A percentile compares a stretch with the other conserved stretches of the same genome.
Conservation (phyloP, 2,329 filamentous ascomycete species). For the Colletotrichum chlorophyti region DNA sequence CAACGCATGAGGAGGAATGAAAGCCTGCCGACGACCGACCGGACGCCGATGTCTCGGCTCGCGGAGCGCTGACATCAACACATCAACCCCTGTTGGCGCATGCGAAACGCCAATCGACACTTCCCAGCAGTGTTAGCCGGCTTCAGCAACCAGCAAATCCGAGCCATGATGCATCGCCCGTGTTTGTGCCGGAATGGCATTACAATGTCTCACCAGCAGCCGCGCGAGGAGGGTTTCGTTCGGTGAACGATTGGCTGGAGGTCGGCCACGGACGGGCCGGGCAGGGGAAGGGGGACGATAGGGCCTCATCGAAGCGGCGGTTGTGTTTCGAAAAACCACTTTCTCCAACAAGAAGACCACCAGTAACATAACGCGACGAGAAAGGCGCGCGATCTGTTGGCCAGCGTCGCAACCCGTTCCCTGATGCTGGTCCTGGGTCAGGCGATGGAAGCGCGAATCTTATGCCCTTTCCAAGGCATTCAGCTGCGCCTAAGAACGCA, state of each 20-base stretch:
- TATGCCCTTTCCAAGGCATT: constrained; percentile 4
- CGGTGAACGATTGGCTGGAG: constrained; percentile 13
- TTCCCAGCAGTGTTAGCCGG: background rate
- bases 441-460: background rate
- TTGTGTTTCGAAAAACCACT: constrained; percentile 17
- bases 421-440: background rate
- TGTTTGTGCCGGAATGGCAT: constrained; percentile 25
- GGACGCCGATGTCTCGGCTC: constrained; percentile 2
- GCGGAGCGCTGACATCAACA: constrained; percentile 9
- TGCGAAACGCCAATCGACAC: background rate
- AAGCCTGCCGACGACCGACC: too few relatives aligned
- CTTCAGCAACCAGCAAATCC: constrained; percentile 7
- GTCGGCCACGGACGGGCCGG: background rate
- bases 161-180: constrained; percentile 8
- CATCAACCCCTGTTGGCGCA: background rate
- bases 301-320: constrained; percentile 3
- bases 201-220: constrained; percentile 8
- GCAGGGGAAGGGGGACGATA: background rate
- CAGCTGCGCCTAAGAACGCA: constrained; percentile 10
- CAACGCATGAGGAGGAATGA: too few relatives aligned
- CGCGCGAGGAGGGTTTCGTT: background rate
- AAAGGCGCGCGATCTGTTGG: constrained; percentile 2
- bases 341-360: constrained; percentile 2
- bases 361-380: too few relatives aligned
- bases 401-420: background rate